Conservation (phyloP, 1,284 basidiomycete species). For the Anthracocystis panici-leucophaei region DNA sequence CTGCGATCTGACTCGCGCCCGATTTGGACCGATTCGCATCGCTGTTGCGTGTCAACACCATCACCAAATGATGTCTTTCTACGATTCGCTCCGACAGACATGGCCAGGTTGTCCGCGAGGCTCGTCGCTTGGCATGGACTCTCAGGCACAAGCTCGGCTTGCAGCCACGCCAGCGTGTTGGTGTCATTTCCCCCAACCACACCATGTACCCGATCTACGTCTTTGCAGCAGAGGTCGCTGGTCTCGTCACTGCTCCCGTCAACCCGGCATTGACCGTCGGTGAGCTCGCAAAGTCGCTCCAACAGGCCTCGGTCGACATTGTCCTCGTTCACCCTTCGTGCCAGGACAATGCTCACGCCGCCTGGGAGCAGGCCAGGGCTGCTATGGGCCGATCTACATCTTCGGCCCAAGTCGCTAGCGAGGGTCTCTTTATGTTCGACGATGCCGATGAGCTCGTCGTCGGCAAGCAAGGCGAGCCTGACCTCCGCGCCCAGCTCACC, state of each 20-base stretch:
- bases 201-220: conserved; percentile 59
- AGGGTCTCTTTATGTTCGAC: conserved; percentile 60
- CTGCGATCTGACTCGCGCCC: not conserved
- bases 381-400: conserved; percentile 23
- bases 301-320: conserved; percentile 52
- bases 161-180: conserved; percentile 56
- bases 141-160: conserved; percentile 57
- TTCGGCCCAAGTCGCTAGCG: conserved; percentile 9
- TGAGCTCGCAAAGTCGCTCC: conserved; percentile 61
- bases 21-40: conserved; percentile 1
- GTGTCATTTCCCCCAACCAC: conserved; percentile 65
- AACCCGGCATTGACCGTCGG: conserved; percentile 63
- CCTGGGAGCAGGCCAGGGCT: conserved; percentile 47
- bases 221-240: conserved; percentile 55
- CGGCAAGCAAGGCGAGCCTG: conserved; percentile 46
- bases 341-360: conserved; percentile 50
- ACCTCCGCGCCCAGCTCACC: conserved; percentile 45
- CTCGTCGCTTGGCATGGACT: conserved; percentile 52
- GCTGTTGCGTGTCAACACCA: not conserved
- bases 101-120: conserved; percentile 43
- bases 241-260: conserved; percentile 55
- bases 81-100: conserved; percentile 18
- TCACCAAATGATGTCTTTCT: not conserved
- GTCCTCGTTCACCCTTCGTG: conserved; percentile 57
- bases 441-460: conserved; percentile 48